A percentile compares a stretch with the other conserved stretches of the same genome.
phyloP scores from a whole-genome alignment of 1,139 yeast species.

The Yamadazyma dendronema region DNA sequence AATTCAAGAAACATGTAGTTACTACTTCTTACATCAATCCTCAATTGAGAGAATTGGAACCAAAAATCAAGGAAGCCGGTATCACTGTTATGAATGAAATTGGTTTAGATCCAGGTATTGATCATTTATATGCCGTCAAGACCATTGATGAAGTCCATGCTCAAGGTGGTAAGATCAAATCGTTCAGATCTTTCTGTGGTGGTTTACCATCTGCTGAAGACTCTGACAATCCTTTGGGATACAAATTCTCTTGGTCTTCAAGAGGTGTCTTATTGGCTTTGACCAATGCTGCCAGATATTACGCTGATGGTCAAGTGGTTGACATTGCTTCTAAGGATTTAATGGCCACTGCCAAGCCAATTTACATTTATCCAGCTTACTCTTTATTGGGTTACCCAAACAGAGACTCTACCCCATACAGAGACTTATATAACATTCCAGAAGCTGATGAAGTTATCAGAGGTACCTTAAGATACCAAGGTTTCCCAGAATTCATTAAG shows the following conservation, averaged over 20 bases:
- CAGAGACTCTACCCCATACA: constrained; percentile 95
- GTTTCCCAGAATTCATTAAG: constrained; percentile 97
- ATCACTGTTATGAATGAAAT: constrained; percentile 90
- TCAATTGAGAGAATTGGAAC: constrained; percentile 78
- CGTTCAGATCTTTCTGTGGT: constrained; percentile 96
- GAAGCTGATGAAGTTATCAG: constrained; percentile 96
- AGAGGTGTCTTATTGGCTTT: constrained; percentile 96
- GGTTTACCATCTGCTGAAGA: constrained; percentile 98
- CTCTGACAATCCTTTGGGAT: constrained; percentile 96
- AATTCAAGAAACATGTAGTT: constrained; percentile 86
- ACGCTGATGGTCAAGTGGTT: constrained; percentile 80
- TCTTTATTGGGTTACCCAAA: constrained; percentile 96
- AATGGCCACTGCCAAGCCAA: constrained; percentile 94
- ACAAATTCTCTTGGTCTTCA: constrained; percentile 98
- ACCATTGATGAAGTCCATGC: constrained; percentile 95
- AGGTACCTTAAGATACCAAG: constrained; percentile 97
- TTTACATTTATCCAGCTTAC: constrained; percentile 92
- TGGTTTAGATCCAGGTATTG: constrained; percentile 97
- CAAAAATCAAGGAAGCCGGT: constrained; percentile 78
- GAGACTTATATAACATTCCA: constrained; percentile 88
- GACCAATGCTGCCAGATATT: constrained; percentile 89
- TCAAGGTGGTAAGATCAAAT: constrained; percentile 86
- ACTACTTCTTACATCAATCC: constrained; percentile 97
- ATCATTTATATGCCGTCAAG: constrained; percentile 96
- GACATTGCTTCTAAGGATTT: constrained; percentile 83